These are phyloP conservation scores for Paramyrothecium sp. DNA, from an alignment of 2,329 filamentous ascomycete genomes.

Conservation along the genomic window DNA sequence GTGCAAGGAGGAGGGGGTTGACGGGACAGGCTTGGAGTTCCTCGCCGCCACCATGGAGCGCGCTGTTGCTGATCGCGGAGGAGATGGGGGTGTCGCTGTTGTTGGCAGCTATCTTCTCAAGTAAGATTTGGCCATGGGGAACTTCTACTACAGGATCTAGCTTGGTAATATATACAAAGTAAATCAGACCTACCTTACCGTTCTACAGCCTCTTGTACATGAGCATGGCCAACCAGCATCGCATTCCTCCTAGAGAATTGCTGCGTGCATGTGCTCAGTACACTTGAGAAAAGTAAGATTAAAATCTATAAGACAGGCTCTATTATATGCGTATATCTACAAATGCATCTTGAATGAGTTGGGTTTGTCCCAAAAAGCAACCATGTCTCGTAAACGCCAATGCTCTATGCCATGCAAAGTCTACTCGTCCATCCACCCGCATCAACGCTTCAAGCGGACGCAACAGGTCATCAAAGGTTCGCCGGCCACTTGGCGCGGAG, in stretches of 20 bases:
- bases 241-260: too few relatives aligned
- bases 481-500: slow-evolving; percentile 18
- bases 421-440: background rate
- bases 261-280: too few relatives aligned
- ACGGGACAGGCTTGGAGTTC: slow-evolving; percentile 4
- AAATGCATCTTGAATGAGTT: too few relatives aligned
- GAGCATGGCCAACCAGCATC: too few relatives aligned
- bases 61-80: slow-evolving; percentile 11
- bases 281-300: too few relatives aligned
- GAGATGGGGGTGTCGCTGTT: slow-evolving; percentile 2
- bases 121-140: background rate
- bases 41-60: slow-evolving; percentile 8
- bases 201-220: too few relatives aligned
- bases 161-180: too few relatives aligned
- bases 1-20: slow-evolving; percentile 20
- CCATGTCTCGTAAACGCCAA: background rate
- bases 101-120: slow-evolving; percentile 1
- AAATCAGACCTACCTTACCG: too few relatives aligned
- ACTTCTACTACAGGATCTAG: too few relatives aligned
- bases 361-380: too few relatives aligned
- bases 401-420: background rate
- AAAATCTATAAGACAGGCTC: too few relatives aligned
- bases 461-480: slow-evolving; percentile 9
- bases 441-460: slow-evolving; percentile 10
- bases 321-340: too few relatives aligned